These are phyloP conservation scores for Murraya paniculata DNA, from an alignment of 345 rosid genomes.

Conservation along the genomic window DNA sequence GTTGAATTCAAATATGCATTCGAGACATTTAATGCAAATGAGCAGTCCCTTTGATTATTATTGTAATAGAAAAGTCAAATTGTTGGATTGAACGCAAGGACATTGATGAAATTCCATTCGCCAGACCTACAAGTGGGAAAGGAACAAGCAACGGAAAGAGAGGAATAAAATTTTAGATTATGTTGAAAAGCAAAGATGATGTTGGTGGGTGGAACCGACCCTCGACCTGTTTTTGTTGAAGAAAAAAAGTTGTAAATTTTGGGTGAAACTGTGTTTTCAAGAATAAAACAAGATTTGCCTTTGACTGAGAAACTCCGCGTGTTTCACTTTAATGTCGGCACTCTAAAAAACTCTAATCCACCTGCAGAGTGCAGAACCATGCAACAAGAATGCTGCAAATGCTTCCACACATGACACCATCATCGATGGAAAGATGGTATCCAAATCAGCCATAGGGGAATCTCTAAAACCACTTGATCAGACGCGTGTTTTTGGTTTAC, in stretches of 20 bases:
- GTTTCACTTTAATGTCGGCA: background rate
- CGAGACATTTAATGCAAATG: background rate
- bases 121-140: background rate
- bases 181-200: conserved; percentile 32
- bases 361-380: background rate
- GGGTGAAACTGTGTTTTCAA: conserved; percentile 10
- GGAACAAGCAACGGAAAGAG: background rate
- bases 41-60: background rate
- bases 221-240: conserved; percentile 24
- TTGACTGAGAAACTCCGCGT: conserved; percentile 13
- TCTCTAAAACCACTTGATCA: background rate
- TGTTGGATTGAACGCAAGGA: background rate
- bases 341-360: background rate
- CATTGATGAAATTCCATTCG: background rate
- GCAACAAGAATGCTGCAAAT: background rate
- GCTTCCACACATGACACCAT: background rate
- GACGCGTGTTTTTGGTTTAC: background rate
- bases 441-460: background rate
- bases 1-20: background rate
- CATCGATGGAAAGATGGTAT: background rate
- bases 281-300: background rate
- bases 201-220: conserved; percentile 34
- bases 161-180: too few relatives aligned
- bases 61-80: background rate
- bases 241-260: conserved; percentile 4